Conservation (phyloP, 305 asterid genomes). For the Solanum hybrid region DNA sequence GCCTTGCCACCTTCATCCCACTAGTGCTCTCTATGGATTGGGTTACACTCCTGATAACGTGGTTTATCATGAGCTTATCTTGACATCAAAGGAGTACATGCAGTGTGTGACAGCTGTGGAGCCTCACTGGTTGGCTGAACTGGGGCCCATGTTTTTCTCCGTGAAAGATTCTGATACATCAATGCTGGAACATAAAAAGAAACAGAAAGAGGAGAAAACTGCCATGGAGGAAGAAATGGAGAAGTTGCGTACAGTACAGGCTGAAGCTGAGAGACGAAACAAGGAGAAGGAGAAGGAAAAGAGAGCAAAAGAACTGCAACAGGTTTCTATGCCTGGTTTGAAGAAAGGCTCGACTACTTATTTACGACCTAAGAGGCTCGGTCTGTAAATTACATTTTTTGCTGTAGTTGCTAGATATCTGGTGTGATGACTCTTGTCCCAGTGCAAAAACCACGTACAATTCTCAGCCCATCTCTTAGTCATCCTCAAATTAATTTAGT, state of each 20-base stretch:
- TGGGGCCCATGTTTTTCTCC: conserved; percentile 96
- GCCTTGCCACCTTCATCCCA: conserved; percentile 96
- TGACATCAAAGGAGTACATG: conserved; percentile 91
- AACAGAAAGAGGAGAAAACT: conserved; percentile 82
- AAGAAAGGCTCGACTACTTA: conserved; percentile 67
- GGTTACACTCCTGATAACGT: conserved; percentile 94
- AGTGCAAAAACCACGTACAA: neutral
- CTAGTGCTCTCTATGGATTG: conserved; percentile 83
- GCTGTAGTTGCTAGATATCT: neutral
- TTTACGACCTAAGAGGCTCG: conserved; percentile 67
- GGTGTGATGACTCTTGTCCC: neutral
- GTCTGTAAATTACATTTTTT: conserved; percentile 26
- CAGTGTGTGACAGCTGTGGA: conserved; percentile 89
- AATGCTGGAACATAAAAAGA: conserved; percentile 77
- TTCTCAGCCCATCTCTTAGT: neutral
- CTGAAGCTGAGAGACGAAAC: conserved; percentile 32
- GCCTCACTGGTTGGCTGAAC: conserved; percentile 91
- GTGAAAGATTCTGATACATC: conserved; percentile 88
- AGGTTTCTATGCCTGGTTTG: conserved; percentile 73
- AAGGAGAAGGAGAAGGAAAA: conserved; percentile 57
- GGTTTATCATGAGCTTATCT: conserved; percentile 79
- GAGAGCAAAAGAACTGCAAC: conserved; percentile 63
- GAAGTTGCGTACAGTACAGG: conserved; percentile 54
- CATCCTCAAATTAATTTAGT: conserved; percentile 1
- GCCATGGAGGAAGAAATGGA: conserved; percentile 98